A percentile compares a stretch with the other conserved stretches of the same genome.
phyloP scores from a whole-genome alignment of 106 monocot species.

The Iris macrosiphon region DNA sequence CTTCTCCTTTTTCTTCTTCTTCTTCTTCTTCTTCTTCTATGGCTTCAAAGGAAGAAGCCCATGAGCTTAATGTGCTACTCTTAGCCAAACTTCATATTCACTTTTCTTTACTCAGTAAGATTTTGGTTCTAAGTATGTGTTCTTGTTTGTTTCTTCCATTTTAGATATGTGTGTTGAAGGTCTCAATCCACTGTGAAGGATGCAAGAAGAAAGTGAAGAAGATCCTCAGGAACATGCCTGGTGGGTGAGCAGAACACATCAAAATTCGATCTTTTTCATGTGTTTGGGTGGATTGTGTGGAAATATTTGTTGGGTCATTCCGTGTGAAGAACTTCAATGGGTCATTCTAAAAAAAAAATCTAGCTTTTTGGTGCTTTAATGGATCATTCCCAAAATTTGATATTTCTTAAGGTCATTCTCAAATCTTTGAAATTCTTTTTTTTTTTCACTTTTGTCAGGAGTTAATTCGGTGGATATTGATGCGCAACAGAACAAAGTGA shows the following conservation, averaged over 20 bases:
- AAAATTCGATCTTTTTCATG: constrained; percentile 4
- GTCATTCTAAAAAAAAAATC: too few species aligned
- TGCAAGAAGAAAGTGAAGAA: constrained; percentile 24
- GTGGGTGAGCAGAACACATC: too few species aligned
- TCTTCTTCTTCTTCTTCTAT: too few species aligned
- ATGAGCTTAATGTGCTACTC: too few species aligned
- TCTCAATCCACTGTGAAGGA: constrained; percentile 23
- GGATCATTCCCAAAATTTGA: too few species aligned
- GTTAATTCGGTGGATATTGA: constrained; percentile 35
- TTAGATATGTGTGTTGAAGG: constrained; percentile 18
- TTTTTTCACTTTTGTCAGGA: constrained; percentile 18
- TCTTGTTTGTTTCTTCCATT: not conserved
- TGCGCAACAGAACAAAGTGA: constrained; percentile 47
- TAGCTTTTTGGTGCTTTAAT: too few species aligned
- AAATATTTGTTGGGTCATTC: not conserved
- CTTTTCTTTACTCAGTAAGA: too few species aligned
- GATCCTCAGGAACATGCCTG: constrained; percentile 5
- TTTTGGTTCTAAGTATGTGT: not conserved
- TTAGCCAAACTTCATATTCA: too few species aligned
- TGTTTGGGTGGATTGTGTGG: not conserved
- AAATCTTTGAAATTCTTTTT: too few species aligned
- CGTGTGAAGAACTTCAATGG: too few species aligned
- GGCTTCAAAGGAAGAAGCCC: too few species aligned
- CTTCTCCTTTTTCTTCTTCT: too few species aligned
- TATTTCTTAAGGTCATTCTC: not conserved